phyloP scores from a whole-genome alignment of 2,329 filamentous ascomycete genomes.

The Pyrenochaeta sp. region DNA sequence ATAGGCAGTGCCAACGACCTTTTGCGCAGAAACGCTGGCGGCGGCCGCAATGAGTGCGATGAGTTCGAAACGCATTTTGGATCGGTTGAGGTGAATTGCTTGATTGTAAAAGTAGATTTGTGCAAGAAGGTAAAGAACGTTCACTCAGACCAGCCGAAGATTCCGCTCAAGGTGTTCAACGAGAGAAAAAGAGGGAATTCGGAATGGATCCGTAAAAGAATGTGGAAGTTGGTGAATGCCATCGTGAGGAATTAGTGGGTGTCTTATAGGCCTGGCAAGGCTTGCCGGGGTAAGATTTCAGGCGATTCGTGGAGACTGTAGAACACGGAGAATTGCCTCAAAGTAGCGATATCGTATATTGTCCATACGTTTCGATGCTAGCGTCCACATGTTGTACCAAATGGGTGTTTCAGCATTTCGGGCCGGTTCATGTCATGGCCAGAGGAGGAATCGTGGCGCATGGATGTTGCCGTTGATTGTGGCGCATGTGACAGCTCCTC shows the following conservation, averaged over 20 bases:
- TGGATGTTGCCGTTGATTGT: not conserved
- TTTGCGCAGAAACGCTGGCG: constrained; percentile 25
- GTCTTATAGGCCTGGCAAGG: not conserved
- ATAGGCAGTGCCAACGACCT: constrained; percentile 31
- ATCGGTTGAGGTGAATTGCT: not conserved
- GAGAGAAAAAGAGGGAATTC: constrained; percentile 17
- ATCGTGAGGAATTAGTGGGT: not conserved
- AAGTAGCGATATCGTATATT: not conserved
- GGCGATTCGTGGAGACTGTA: not conserved
- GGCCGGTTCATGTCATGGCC: not conserved
- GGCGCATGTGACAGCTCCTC: not conserved
- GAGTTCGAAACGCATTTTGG: constrained; percentile 27
- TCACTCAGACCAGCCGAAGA: constrained; percentile 34
- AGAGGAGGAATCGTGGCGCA: too few species aligned
- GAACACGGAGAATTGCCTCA: not conserved
- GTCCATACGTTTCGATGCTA: not conserved
- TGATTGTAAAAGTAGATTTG: not conserved
- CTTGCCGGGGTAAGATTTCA: not conserved
- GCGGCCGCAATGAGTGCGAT: constrained; percentile 21
- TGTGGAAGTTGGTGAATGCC: not conserved
- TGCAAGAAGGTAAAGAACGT: constrained; percentile 20
- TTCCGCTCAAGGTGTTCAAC: constrained; percentile 23
- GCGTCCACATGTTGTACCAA: not conserved
- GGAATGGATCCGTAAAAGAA: constrained; percentile 10
- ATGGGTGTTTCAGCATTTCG: not conserved